Conservation (phyloP, 306 rosid species). For the Cicer cuneatum region DNA sequence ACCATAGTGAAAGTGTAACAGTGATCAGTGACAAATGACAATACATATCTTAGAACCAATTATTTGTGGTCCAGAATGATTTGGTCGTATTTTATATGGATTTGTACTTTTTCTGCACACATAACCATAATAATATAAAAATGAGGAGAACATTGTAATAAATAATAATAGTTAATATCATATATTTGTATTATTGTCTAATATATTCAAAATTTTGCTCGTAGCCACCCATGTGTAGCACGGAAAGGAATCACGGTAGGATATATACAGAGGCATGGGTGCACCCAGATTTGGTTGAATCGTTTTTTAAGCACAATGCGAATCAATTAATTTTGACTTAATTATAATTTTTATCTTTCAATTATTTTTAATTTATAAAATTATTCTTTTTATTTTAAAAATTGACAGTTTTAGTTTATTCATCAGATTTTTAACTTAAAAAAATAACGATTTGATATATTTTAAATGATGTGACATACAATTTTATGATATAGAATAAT, state of each 20-base stretch:
- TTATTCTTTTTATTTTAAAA: no score
- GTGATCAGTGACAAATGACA: not conserved
- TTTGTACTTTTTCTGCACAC: not conserved
- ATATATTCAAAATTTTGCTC: constrained; percentile 16
- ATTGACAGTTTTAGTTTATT: no score
- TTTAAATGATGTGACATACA: no score
- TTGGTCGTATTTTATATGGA: constrained; percentile 9
- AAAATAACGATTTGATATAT: no score
- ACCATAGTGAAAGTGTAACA: not conserved
- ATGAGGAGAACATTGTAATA: not conserved
- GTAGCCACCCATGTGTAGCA: constrained; percentile 24
- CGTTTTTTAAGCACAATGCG: no score
- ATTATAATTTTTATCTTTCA: no score
- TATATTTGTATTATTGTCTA: not conserved
- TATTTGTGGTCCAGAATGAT: constrained; percentile 29
- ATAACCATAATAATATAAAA: not conserved
- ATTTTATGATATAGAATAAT: no score
- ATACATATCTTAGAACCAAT: not conserved
- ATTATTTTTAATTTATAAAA: no score
- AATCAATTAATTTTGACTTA: no score
- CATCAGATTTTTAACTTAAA: no score
- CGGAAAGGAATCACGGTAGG: constrained; percentile 15
- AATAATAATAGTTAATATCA: constrained; percentile 2
- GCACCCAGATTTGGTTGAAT: no score
- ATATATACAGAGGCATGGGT: no score